These are phyloP conservation scores for Drechslerella dactyloides DNA, from an alignment of 2,329 filamentous ascomycete genomes.

Conservation along the genomic window DNA sequence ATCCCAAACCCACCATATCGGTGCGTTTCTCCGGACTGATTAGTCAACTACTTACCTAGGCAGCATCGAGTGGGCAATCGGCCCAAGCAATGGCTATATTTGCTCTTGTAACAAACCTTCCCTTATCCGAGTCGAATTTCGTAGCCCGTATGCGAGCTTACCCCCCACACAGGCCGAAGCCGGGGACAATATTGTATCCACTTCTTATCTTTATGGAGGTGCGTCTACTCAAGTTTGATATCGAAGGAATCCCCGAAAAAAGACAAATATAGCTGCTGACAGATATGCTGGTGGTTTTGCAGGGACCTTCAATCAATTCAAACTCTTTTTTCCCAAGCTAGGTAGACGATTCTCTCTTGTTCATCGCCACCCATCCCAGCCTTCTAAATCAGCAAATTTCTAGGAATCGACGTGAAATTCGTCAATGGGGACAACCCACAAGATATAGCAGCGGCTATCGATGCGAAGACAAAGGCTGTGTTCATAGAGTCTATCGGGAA, in stretches of 20 bases:
- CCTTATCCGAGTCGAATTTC: neutral
- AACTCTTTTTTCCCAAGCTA: constrained; percentile 84
- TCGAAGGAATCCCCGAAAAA: neutral
- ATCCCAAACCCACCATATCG: neutral
- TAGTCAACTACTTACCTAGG: too few relatives aligned
- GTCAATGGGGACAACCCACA: constrained; percentile 78
- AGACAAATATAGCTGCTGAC: neutral
- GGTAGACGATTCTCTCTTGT: constrained; percentile 7
- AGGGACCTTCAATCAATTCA: constrained; percentile 91
- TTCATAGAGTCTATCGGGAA: constrained; percentile 94
- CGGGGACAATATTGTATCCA: constrained; percentile 92
- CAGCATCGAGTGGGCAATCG: constrained; percentile 82
- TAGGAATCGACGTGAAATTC: constrained; percentile 84
- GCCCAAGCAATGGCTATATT: constrained; percentile 90
- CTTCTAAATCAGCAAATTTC: neutral
- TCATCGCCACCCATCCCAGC: too few relatives aligned
- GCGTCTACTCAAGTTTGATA: neutral
- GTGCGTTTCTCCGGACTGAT: too few relatives aligned
- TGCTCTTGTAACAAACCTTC: constrained; percentile 63
- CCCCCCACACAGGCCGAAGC: constrained; percentile 65
- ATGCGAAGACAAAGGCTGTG: constrained; percentile 90
- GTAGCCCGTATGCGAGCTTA: neutral
- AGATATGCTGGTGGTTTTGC: neutral
- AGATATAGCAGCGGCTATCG: constrained; percentile 81
- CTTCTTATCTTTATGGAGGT: constrained; percentile 88